Evolutionary conservation across 2,329 filamentous ascomycete species (phyloP).

Genomic region (Colletotrichum tamarilloi): DNA sequence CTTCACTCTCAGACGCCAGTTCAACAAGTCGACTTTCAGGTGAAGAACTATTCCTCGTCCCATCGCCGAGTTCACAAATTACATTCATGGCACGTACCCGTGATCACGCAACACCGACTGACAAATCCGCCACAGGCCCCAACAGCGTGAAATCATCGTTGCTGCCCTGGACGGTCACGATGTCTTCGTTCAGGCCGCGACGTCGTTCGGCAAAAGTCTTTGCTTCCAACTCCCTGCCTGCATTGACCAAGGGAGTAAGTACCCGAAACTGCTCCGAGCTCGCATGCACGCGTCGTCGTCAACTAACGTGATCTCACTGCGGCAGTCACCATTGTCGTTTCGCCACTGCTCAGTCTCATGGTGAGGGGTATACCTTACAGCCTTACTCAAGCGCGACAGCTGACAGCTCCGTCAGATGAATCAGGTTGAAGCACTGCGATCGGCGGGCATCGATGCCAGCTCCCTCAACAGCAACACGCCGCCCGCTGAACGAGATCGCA

Average conservation of each 20-base stretch:
- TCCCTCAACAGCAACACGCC: constrained; percentile 89
- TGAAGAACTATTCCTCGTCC: constrained; percentile 47
- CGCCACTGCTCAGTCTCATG: constrained; percentile 90
- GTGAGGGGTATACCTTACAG: constrained; percentile 52
- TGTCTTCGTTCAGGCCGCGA: constrained; percentile 93
- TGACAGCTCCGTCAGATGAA: constrained; percentile 73
- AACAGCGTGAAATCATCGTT: constrained; percentile 88
- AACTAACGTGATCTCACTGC: constrained; percentile 36
- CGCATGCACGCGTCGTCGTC: constrained; percentile 29
- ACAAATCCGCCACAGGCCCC: constrained; percentile 55
- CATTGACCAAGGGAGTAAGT: constrained; percentile 84
- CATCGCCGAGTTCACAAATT: neutral
- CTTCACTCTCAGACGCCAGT: constrained; percentile 79
- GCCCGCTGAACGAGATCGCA: constrained; percentile 70
- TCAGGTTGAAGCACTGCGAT: constrained; percentile 84
- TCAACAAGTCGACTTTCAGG: constrained; percentile 80
- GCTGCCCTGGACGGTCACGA: constrained; percentile 85
- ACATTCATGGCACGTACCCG: neutral
- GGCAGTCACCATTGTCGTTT: constrained; percentile 88
- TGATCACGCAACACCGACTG: constrained; percentile 54
- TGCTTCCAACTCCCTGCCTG: constrained; percentile 94
- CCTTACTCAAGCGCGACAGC: constrained; percentile 13
- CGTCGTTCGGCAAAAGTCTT: constrained; percentile 91
- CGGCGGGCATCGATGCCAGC: constrained; percentile 80
- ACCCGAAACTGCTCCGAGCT: constrained; percentile 20